phyloP scores from a whole-genome alignment of 306 rosid genomes.

The Astragalus glycyphyllos region DNA sequence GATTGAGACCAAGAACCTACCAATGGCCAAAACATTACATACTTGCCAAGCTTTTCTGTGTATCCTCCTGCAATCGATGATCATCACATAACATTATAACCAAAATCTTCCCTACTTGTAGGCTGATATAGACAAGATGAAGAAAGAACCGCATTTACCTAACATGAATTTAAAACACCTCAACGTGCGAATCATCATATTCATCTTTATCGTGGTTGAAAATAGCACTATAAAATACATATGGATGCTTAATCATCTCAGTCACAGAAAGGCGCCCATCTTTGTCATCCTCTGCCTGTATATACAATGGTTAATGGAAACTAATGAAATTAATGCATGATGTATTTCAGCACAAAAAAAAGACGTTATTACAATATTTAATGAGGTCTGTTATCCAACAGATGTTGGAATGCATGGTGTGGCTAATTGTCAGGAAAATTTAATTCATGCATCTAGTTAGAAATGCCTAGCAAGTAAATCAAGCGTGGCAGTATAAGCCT shows the following conservation, averaged over 20 bases:
- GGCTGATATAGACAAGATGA: background rate
- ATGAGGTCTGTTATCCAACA: slow-evolving; percentile 5
- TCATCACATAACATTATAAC: too few species aligned
- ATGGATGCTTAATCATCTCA: slow-evolving; percentile 94
- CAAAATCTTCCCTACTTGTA: too few species aligned
- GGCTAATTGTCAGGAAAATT: slow-evolving; percentile 10
- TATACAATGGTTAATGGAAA: slow-evolving; percentile 1
- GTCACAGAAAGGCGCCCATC: slow-evolving; percentile 79
- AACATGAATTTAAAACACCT: slow-evolving; percentile 64
- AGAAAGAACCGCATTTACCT: slow-evolving; percentile 43
- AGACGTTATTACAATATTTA: slow-evolving; percentile 24
- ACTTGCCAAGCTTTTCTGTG: too few species aligned
- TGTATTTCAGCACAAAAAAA: slow-evolving; percentile 39
- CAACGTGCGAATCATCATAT: slow-evolving; percentile 60
- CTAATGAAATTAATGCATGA: slow-evolving; percentile 41
- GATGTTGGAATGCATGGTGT: slow-evolving; percentile 9
- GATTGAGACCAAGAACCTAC: slow-evolving; percentile 1
- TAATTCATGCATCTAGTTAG: slow-evolving; percentile 4
- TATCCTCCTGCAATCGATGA: too few species aligned
- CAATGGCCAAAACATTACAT: too few species aligned
- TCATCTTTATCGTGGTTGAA: slow-evolving; percentile 82
- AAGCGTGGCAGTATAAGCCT: background rate
- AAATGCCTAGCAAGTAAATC: slow-evolving; percentile 8
- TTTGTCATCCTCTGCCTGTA: slow-evolving; percentile 83
- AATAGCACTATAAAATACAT: slow-evolving; percentile 86